A percentile compares a stretch with the other conserved stretches of the same genome.
Evolutionary conservation across 495 filamentous ascomycete genomes (phyloP).

Genomic region (Trichoderma erinaceum): DNA sequence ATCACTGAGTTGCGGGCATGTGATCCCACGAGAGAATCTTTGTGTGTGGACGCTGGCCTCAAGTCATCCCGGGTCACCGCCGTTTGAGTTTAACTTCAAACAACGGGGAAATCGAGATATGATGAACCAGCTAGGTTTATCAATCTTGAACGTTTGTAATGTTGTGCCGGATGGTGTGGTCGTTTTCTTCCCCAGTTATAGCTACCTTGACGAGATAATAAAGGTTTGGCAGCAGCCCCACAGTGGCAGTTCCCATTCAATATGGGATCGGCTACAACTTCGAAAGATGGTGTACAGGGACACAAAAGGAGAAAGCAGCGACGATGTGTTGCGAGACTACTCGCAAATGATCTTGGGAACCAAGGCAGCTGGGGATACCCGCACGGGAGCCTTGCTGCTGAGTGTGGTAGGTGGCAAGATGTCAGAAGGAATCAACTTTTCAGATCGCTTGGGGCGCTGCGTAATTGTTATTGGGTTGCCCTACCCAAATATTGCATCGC

Average conservation of each 20-base stretch:
- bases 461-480: conserved; percentile 87
- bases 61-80: conserved; percentile 25
- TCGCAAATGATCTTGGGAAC: conserved; percentile 53
- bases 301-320: conserved; percentile 51
- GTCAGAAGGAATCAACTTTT: conserved; percentile 98
- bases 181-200: conserved; percentile 95
- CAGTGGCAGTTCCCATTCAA: conserved; percentile 25
- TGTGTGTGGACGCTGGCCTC: conserved; percentile 57
- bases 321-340: conserved; percentile 68
- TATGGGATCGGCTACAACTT: conserved; percentile 50
- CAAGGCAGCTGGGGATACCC: conserved; percentile 3
- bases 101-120: conserved; percentile 54
- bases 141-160: conserved; percentile 62
- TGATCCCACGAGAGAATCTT: conserved; percentile 78
- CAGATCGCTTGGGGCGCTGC: conserved; percentile 79
- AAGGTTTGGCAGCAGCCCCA: conserved; percentile 52
- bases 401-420: conserved; percentile 93
- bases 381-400: conserved; percentile 68
- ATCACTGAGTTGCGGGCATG: conserved; percentile 89
- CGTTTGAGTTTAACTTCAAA: conserved; percentile 84
- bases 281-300: conserved; percentile 67
- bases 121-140: conserved; percentile 70
- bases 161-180: conserved; percentile 85
- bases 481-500: conserved; percentile 83
- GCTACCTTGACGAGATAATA: conserved; percentile 73